phyloP scores from a whole-genome alignment of 2,329 filamentous ascomycete genomes.

The Neoscytalidium dimidiatum region DNA sequence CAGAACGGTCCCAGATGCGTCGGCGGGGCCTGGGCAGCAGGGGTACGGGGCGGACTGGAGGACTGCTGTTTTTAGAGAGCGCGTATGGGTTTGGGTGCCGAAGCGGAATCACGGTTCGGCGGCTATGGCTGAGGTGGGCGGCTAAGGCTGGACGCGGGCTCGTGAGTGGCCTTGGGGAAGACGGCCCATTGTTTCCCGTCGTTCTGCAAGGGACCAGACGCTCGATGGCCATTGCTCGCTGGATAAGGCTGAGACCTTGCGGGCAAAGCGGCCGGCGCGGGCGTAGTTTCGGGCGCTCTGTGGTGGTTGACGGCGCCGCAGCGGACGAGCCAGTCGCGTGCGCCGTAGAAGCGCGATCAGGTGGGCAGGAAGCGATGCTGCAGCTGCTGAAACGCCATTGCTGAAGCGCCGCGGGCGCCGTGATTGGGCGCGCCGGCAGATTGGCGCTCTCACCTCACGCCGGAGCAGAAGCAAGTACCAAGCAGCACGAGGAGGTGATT shows the following conservation, averaged over 20 bases:
- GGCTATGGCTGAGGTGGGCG: constrained; percentile 8
- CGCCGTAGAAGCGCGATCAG: constrained; percentile 8
- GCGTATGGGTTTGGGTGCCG: constrained; percentile 9
- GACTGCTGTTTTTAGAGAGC: constrained; percentile 17
- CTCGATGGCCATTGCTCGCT: constrained; percentile 2
- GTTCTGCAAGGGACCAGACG: constrained; percentile 10
- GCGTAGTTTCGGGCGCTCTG: constrained; percentile 4
- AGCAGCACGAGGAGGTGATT: not conserved
- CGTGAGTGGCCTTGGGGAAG: constrained; percentile 2
- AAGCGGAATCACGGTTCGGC: constrained; percentile 10
- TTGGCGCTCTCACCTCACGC: not conserved
- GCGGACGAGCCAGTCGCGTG: not conserved
- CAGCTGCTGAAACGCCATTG: constrained; percentile 4
- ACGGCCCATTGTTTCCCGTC: constrained; percentile 4
- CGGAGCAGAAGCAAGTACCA: not conserved
- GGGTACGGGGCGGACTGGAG: not conserved
- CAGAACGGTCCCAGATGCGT: constrained; percentile 3
- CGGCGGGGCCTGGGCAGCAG: not conserved
- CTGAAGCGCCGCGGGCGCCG: not conserved
- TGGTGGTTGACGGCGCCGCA: constrained; percentile 1
- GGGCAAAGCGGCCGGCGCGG: not conserved
- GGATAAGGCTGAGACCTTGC: constrained; percentile 10
- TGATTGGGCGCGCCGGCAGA: not conserved
- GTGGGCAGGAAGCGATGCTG: not conserved
- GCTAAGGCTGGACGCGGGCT: constrained; percentile 8